phyloP scores from a whole-genome alignment of 1,139 yeast species.

The Suhomyces choctaworum region DNA sequence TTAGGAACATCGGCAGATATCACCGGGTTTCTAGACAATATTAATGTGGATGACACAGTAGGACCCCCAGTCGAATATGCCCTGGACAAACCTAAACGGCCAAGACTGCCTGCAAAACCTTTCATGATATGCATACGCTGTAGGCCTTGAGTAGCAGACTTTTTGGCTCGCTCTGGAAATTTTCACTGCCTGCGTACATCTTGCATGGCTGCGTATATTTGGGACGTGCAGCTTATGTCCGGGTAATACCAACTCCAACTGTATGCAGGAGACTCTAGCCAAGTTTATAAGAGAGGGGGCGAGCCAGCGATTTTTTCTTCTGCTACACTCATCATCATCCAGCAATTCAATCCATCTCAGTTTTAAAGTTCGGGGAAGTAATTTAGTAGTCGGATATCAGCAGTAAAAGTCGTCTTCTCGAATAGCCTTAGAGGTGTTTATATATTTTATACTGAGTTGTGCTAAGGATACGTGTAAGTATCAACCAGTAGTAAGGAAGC shows the following conservation, averaged over 20 bases:
- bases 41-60: conserved; percentile 38
- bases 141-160: conserved; percentile 4
- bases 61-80: conserved; percentile 14
- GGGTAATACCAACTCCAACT: too few relatives aligned
- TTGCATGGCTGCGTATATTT: conserved; percentile 2
- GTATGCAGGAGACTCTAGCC: too few relatives aligned
- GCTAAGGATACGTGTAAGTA: conserved; percentile 5
- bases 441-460: conserved; percentile 11
- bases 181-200: conserved; percentile 13
- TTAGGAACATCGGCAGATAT: conserved; percentile 73
- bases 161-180: conserved; percentile 8
- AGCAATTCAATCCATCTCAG: too few relatives aligned
- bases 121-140: conserved; percentile 10
- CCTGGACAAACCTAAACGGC: conserved; percentile 10
- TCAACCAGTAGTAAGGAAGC: conserved; percentile 8
- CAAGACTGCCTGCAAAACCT: conserved; percentile 12
- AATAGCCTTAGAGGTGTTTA: conserved; percentile 7
- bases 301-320: conserved; percentile 1
- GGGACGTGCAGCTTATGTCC: conserved; percentile 2
- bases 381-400: conserved; percentile 5
- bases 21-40: conserved; percentile 80
- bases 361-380: conserved; percentile 1
- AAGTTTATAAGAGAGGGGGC: conserved; percentile 1
- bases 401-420: conserved; percentile 5
- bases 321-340: not conserved